Base-by-base conservation (phyloP, 2,329 filamentous ascomycete genomes). In the Periconia macrospinosa region DNA sequence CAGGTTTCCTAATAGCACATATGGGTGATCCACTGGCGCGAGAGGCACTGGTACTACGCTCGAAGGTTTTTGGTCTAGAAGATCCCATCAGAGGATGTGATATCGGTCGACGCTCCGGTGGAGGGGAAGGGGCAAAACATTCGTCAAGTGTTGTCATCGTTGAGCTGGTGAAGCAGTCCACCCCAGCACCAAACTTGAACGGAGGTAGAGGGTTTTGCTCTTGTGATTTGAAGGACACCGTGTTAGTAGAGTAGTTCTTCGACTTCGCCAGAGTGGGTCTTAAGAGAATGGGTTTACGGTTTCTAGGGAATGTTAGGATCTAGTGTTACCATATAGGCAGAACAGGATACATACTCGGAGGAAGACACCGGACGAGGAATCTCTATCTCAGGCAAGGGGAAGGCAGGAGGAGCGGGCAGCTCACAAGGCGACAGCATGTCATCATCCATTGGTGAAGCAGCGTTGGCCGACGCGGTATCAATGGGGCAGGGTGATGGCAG, bases 71-170 rank as follows among this genome's bases (percentile, higher is more conserved):
- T 45, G 85, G 75, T 41, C 87, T 86, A 18, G 86, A 81, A 18
- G 83, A 79, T n/a, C 82, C 79, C 60, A 85, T 79, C 44, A 61
- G 63, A 51, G 68, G 69, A 49, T 84, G 76, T 55, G 74, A 79
- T 54, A 85, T 84, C 50, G 83, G 78, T 23, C 85, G 81, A 53
- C 83, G 81, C 63, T 92, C 87, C 59, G 88, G 88, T 14, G 88
- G 86, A 2, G 92, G 90, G 13, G 91, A 94, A 61, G 88, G 85
- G 50, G 87, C 82, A 71, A 95, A 95, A 78, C 89, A 91, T 70
- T 95, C 90, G 62, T 87, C 86, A 44, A 94, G 75, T 15, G 89
- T 89, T 60, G 91, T 82, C 17, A 83, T 81, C 1, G 86, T 84
- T 41, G 84, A 80, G 45, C 79, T 74, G 41, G 30, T 45, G 17